Evolutionary conservation across 768 basidiomycete species (phyloP).

Genomic region (Obba rivulosa): DNA sequence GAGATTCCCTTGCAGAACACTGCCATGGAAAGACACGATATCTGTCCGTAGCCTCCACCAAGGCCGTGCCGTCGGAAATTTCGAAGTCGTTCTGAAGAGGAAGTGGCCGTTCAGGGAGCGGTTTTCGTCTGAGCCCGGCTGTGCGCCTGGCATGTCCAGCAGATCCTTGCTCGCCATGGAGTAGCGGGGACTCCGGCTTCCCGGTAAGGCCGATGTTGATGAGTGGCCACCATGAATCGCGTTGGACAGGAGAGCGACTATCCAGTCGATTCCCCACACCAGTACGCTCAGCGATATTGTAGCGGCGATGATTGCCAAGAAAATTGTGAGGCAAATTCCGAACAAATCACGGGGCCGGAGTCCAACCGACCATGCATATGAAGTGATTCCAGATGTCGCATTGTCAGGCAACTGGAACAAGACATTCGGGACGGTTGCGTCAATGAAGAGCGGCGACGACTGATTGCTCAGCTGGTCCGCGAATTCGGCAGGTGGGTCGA

Average conservation of each 20-base stretch:
- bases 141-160: slow-evolving; percentile 29
- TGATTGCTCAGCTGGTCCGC: slow-evolving; percentile 66
- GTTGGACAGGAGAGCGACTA: slow-evolving; percentile 34
- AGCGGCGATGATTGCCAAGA: slow-evolving; percentile 71
- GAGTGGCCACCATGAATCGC: slow-evolving; percentile 17
- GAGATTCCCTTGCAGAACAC: slow-evolving; percentile 83
- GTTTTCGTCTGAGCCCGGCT: slow-evolving; percentile 39
- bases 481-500: slow-evolving; percentile 65
- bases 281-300: slow-evolving; percentile 65
- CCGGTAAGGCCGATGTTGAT: slow-evolving; percentile 25
- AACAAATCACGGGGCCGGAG: slow-evolving; percentile 80
- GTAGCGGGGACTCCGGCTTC: slow-evolving; percentile 35
- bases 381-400: slow-evolving; percentile 63
- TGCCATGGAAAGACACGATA: slow-evolving; percentile 75
- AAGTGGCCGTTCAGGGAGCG: slow-evolving; percentile 42
- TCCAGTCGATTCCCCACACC: slow-evolving; percentile 68
- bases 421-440: slow-evolving; percentile 60
- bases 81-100: slow-evolving; percentile 30
- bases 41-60: slow-evolving; percentile 53
- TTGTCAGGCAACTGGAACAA: slow-evolving; percentile 67
- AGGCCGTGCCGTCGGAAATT: slow-evolving; percentile 31
- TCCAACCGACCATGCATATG: slow-evolving; percentile 83
- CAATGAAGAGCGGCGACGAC: slow-evolving; percentile 72
- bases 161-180: slow-evolving; percentile 48
- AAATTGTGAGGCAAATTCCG: slow-evolving; percentile 74